Evolutionary conservation across 2,329 filamentous ascomycete species (phyloP).

Genomic region (Capronia americana): DNA sequence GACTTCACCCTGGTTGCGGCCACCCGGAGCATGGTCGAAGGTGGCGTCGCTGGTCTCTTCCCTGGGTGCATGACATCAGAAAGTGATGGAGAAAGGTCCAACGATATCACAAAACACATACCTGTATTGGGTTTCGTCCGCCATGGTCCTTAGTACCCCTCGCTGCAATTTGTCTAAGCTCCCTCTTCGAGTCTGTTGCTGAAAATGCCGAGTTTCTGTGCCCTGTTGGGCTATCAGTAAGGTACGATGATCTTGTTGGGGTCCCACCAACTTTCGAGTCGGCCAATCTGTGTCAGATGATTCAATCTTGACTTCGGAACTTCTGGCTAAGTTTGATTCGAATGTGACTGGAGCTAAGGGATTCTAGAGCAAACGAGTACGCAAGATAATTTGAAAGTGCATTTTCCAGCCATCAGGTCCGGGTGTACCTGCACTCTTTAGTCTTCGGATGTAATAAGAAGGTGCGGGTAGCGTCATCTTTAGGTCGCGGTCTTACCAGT

Average conservation of each 20-base stretch:
- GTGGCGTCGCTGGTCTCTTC: slow-evolving; percentile 5
- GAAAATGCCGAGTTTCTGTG: not conserved
- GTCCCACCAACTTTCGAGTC: not conserved
- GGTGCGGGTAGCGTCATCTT: not conserved
- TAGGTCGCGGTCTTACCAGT: not conserved
- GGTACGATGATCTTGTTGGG: not conserved
- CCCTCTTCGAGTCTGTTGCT: not conserved
- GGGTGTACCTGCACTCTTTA: not conserved
- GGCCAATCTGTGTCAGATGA: not conserved
- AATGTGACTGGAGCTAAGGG: not conserved
- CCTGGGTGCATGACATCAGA: not conserved
- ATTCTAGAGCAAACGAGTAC: not conserved
- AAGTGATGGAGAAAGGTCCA: not conserved
- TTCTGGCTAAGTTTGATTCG: not conserved
- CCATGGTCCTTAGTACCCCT: not conserved
- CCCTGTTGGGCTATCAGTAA: not conserved
- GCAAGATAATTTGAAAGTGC: not conserved
- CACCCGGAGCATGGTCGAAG: slow-evolving; percentile 12
- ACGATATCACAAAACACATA: not conserved
- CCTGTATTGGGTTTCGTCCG: slow-evolving; percentile 7
- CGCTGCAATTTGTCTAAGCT: not conserved
- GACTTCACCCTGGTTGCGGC: slow-evolving; percentile 10
- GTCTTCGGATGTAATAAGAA: not conserved
- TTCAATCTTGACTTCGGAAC: not conserved
- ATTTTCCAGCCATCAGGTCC: not conserved